These are phyloP conservation scores for Chaetoceros muelleri DNA, from an alignment of 108 stramenopile species.

Conservation along the genomic window DNA sequence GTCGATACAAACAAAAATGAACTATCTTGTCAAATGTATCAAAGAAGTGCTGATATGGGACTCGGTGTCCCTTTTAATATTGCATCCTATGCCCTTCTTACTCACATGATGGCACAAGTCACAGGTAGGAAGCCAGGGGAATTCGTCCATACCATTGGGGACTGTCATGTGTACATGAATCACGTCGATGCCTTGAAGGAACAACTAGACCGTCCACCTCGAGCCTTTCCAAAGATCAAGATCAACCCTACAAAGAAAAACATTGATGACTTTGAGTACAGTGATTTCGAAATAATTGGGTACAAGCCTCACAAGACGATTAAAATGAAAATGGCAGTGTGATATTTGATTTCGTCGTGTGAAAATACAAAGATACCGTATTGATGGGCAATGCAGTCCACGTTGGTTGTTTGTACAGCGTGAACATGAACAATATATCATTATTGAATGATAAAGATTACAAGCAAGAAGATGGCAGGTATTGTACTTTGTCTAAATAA, in stretches of 20 bases:
- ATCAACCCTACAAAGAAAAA: conserved; percentile 62
- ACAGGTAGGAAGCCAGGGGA: conserved; percentile 94
- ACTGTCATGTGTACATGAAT: conserved; percentile 98
- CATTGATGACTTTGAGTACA: conserved; percentile 86
- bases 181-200: conserved; percentile 96
- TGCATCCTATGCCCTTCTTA: conserved; percentile 93
- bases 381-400: too few species aligned
- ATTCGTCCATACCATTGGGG: conserved; percentile 96
- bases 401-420: too few species aligned
- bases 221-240: conserved; percentile 89
- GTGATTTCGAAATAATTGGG: conserved; percentile 88
- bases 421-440: too few species aligned
- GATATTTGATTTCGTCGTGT: too few species aligned
- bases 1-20: conserved; percentile 86
- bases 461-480: too few species aligned
- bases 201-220: conserved; percentile 85
- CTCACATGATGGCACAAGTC: conserved; percentile 90
- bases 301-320: conserved; percentile 91
- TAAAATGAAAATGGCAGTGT: conserved; percentile 99
- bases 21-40: conserved; percentile 99
- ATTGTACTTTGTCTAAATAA: too few species aligned
- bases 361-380: too few species aligned
- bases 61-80: conserved; percentile 99
- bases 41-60: conserved; percentile 99
- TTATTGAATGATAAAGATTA: too few species aligned